Conservation (phyloP, 1,284 basidiomycete genomes). For the Polyporus tsugae region DNA sequence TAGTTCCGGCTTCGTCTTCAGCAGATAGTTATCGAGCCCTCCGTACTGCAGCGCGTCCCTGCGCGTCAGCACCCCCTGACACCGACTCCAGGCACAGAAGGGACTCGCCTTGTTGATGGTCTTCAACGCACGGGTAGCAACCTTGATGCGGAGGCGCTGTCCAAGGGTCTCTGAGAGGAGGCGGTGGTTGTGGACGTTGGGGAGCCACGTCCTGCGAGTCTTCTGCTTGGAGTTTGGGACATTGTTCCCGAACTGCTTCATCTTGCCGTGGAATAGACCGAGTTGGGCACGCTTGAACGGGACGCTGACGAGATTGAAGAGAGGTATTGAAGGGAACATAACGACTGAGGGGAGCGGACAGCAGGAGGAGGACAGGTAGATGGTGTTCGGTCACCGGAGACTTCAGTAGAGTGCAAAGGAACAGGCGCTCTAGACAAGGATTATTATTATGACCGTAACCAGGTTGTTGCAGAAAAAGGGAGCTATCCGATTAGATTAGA, state of each 20-base stretch:
- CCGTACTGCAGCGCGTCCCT: conserved; percentile 57
- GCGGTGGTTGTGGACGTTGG: conserved; percentile 84
- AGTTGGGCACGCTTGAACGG: conserved; percentile 81
- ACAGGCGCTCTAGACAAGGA: background rate
- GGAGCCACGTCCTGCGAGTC: conserved; percentile 90
- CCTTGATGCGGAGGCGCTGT: conserved; percentile 65
- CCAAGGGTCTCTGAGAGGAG: conserved; percentile 73
- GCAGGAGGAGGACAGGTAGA: background rate
- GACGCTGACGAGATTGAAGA: conserved; percentile 53
- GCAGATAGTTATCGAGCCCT: conserved; percentile 82
- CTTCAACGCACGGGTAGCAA: conserved; percentile 78
- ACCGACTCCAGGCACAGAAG: background rate
- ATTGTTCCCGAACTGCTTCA: conserved; percentile 86
- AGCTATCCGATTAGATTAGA: conserved; percentile 34
- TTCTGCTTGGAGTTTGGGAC: conserved; percentile 92
- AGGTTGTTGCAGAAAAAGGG: too few relatives aligned
- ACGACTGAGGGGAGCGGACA: conserved; percentile 16
- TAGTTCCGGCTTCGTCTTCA: conserved; percentile 67
- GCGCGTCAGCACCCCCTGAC: background rate
- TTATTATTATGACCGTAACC: too few relatives aligned
- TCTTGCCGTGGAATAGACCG: conserved; percentile 84
- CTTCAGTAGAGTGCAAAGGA: too few relatives aligned
- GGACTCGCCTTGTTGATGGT: conserved; percentile 79
- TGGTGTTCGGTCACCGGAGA: background rate
- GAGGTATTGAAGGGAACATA: conserved; percentile 49